These are phyloP conservation scores for Epichloe aotearoae DNA, from an alignment of 2,329 filamentous ascomycete genomes.

Conservation along the genomic window DNA sequence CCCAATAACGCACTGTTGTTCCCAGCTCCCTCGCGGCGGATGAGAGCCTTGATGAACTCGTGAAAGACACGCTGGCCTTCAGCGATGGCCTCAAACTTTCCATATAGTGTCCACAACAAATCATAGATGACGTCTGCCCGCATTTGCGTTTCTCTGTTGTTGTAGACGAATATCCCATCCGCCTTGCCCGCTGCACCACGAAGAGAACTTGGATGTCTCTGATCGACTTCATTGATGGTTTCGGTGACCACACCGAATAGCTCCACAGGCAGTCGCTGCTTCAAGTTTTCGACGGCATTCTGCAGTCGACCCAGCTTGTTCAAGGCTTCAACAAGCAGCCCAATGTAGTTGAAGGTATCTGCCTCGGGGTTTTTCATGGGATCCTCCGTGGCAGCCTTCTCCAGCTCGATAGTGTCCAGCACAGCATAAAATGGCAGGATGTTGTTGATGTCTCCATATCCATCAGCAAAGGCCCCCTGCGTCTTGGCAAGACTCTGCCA, in stretches of 20 bases:
- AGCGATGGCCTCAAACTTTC: constrained; percentile 93
- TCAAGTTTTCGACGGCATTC: constrained; percentile 75
- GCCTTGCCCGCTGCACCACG: constrained; percentile 40
- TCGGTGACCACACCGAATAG: constrained; percentile 89
- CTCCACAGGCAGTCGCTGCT: constrained; percentile 86
- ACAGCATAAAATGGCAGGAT: constrained; percentile 44
- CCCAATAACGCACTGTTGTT: constrained; percentile 57
- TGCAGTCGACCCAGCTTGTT: constrained; percentile 83
- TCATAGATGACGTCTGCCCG: constrained; percentile 80
- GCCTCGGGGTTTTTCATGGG: constrained; percentile 86
- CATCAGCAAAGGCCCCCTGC: constrained; percentile 41
- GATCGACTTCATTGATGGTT: constrained; percentile 86
- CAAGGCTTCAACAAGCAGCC: constrained; percentile 73
- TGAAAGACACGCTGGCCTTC: constrained; percentile 91
- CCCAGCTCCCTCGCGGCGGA: constrained; percentile 62
- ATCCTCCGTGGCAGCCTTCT: constrained; percentile 61
- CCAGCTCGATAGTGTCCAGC: constrained; percentile 47
- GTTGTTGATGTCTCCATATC: constrained; percentile 30
- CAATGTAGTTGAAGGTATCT: constrained; percentile 89
- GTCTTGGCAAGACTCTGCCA: constrained; percentile 75
- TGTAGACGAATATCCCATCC: constrained; percentile 49
- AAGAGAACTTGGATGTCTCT: constrained; percentile 76
- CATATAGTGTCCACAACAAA: constrained; percentile 81
- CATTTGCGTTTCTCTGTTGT: constrained; percentile 59
- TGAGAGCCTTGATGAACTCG: constrained; percentile 77